Percentiles rank a stretch among this genome's conserved stretches.
phyloP scores from a whole-genome alignment of 2,329 filamentous ascomycete genomes.

The Nemania sp. region DNA sequence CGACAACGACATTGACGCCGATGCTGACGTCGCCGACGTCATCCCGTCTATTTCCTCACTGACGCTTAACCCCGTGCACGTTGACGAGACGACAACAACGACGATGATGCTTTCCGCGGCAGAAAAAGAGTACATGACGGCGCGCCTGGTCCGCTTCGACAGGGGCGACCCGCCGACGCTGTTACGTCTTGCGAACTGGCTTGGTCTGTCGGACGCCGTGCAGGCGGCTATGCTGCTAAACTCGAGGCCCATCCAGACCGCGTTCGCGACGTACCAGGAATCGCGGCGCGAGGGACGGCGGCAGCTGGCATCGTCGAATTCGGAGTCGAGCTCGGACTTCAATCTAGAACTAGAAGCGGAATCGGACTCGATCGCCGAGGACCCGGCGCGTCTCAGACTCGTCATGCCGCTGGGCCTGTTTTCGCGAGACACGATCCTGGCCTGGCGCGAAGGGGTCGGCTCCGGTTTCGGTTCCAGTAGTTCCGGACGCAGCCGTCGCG shows the following conservation, averaged over 20 bases:
- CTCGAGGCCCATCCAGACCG: neutral
- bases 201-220: neutral
- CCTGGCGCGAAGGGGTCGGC: neutral
- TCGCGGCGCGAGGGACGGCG: too few species aligned
- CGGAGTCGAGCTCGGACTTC: too few species aligned
- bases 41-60: too few species aligned
- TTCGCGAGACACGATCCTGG: slow-evolving; percentile 1
- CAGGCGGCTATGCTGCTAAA: neutral
- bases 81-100: too few species aligned
- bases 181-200: neutral
- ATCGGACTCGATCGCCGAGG: neutral
- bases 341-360: too few species aligned
- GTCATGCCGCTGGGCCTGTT: slow-evolving; percentile 9
- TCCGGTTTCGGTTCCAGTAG: too few species aligned
- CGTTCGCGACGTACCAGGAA: neutral
- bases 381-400: neutral
- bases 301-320: too few species aligned
- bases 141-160: slow-evolving; percentile 5
- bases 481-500: too few species aligned
- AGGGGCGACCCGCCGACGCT: neutral
- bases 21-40: too few species aligned
- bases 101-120: neutral
- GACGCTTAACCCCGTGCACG: too few species aligned
- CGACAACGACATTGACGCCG: too few species aligned
- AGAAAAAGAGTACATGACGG: neutral